Evolutionary conservation across 176 grass and related monocot genomes (phyloP), one percentile per base, ranked within the genome.

Genomic region (Hordeum marinum): DNA sequence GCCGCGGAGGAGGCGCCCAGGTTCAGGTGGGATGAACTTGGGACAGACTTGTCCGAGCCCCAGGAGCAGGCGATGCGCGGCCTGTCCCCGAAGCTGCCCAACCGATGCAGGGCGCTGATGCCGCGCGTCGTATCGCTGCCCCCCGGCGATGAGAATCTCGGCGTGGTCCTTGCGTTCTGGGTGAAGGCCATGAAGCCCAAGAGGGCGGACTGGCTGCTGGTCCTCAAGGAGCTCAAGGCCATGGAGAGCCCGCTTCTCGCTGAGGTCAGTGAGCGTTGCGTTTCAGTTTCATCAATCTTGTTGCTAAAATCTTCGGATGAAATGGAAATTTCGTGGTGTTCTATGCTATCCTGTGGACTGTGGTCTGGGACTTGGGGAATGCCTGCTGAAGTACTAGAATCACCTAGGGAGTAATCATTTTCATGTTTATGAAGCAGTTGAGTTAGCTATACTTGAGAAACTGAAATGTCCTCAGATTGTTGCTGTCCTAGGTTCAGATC

Each of bases 41-140:
- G 87, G 34, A 61, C 66, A 13, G 82, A 84, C 11, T 25, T 92
- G 4, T 82, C 79, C 1, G 71, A 84, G 2, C 27, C 83, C 3
- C 87, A 91, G 80, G 85, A 80, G 54, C n/a, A 43, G 12, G 85
- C 86, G 24, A 84, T 96, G 48, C 89, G 88, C 27, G 23, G 82
- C 1, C 88, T 99, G 48, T 91, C 93, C 39, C 82, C 75, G 6
- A 99, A 87, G 88, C 88, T 99, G 65, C 78, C 93, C 46, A 94
- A 96, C 67, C 89, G 90, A 32, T 99, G 96, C 88, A 96, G 84
- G 88, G 96, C 91, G n/a, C 85, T 99, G 76, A 58, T 92, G 89
- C 78, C 87, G 20, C 76, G 82, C 68, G 18, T 92, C 7, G 86
- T 96, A 48, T 91, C 90, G 71, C 41, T 94, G 70, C 68, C 85